phyloP scores from a whole-genome alignment of 805 yeast species.

The Starmerella asiatica region DNA sequence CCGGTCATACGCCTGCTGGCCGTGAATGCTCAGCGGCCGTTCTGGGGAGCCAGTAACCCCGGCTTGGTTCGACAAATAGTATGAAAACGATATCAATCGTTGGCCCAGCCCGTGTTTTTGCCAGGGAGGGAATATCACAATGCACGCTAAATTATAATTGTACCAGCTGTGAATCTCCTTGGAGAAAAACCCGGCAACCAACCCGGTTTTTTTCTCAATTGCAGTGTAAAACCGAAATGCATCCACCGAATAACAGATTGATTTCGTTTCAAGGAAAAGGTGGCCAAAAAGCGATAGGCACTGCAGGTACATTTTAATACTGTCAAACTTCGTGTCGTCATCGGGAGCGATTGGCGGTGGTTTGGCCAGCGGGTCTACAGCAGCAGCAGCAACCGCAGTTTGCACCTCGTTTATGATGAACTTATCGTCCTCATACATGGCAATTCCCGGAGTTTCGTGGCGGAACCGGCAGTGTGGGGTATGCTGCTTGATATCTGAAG shows the following conservation, averaged over 20 bases:
- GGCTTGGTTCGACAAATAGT: slow-evolving; percentile 54
- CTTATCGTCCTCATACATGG: slow-evolving; percentile 49
- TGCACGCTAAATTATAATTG: slow-evolving; percentile 78
- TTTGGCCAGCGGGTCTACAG: neutral
- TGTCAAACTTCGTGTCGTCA: slow-evolving; percentile 23
- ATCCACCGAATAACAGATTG: slow-evolving; percentile 68
- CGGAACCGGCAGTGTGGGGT: slow-evolving; percentile 19
- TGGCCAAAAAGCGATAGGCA: slow-evolving; percentile 74
- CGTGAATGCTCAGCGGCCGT: slow-evolving; percentile 74
- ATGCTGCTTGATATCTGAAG: slow-evolving; percentile 39
- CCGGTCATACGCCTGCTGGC: slow-evolving; percentile 52
- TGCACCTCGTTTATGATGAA: slow-evolving; percentile 51
- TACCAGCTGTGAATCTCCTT: slow-evolving; percentile 64
- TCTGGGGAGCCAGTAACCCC: slow-evolving; percentile 76
- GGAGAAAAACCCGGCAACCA: slow-evolving; percentile 84
- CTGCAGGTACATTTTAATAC: slow-evolving; percentile 51
- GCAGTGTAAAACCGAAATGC: slow-evolving; percentile 64
- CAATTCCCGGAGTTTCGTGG: slow-evolving; percentile 43
- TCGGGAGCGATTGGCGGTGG: neutral
- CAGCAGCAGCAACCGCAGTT: slow-evolving; percentile 35
- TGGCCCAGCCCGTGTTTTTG: slow-evolving; percentile 70
- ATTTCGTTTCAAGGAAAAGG: slow-evolving; percentile 77
- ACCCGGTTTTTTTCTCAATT: slow-evolving; percentile 20
- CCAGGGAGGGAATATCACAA: slow-evolving; percentile 82
- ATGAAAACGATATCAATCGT: slow-evolving; percentile 69